phyloP scores from a whole-genome alignment of 495 filamentous ascomycete species.

The Thermothielavioides terrestris region DNA sequence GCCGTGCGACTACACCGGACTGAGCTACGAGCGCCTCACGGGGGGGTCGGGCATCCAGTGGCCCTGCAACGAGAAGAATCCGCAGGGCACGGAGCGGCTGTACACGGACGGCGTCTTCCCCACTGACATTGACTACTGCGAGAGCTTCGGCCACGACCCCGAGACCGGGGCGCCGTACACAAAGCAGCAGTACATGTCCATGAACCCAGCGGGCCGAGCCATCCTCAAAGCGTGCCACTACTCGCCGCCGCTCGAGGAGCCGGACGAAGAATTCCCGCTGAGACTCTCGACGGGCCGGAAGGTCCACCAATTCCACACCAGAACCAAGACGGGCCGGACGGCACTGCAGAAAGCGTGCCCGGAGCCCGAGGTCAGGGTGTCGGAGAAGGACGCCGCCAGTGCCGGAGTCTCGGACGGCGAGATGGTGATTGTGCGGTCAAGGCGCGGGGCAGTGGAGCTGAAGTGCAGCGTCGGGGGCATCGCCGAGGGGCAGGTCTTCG shows the following conservation, averaged over 20 bases:
- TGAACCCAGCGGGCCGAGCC: background rate
- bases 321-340: background rate
- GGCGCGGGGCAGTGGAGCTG: background rate
- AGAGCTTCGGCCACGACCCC: background rate
- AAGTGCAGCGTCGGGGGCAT: background rate
- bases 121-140: background rate
- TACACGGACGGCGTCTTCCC: background rate
- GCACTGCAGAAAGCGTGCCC: background rate
- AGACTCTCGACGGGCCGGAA: background rate
- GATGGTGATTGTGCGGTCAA: background rate
- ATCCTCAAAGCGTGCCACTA: slow-evolving; percentile 1
- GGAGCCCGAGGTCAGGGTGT: background rate
- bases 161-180: background rate
- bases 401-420: background rate
- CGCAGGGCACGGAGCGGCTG: background rate
- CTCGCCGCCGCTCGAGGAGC: background rate
- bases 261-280: background rate
- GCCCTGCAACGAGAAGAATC: background rate
- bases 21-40: background rate
- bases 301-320: background rate
- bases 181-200: background rate
- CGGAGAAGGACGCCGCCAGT: background rate
- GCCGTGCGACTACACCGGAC: background rate
- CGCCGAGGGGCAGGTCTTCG: background rate
- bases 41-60: background rate